phyloP scores from a whole-genome alignment of 192 early-diverging fungal species.

The Spizellomyces punctatus region DNA sequence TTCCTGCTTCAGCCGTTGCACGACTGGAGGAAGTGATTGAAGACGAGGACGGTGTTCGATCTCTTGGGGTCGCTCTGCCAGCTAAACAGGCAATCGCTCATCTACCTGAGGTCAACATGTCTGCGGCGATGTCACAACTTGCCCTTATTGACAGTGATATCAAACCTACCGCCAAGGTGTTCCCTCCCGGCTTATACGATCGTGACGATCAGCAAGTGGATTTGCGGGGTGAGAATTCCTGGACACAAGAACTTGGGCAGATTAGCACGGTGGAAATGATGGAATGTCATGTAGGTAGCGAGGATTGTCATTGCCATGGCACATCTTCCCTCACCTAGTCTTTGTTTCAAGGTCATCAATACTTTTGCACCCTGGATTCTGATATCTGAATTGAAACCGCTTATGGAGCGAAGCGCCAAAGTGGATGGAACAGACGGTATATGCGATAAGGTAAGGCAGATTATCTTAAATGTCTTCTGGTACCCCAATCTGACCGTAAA shows the following conservation, averaged over 20 bases:
- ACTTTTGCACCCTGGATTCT: constrained; percentile 60
- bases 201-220: constrained; percentile 62
- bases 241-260: constrained; percentile 53
- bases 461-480: constrained; percentile 20
- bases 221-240: constrained; percentile 50
- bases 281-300: constrained; percentile 50
- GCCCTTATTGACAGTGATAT: constrained; percentile 38
- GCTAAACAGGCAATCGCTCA: constrained; percentile 25
- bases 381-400: constrained; percentile 50
- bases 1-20: background rate
- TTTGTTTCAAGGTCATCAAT: constrained; percentile 44
- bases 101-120: constrained; percentile 32
- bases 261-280: constrained; percentile 58
- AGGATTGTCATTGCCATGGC: background rate
- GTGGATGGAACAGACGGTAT: constrained; percentile 25
- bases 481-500: background rate
- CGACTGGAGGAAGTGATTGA: background rate
- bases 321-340: too few species aligned
- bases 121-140: constrained; percentile 50
- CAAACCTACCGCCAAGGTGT: constrained; percentile 12
- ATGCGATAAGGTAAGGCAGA: constrained; percentile 38
- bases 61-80: constrained; percentile 19
- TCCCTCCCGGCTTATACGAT: constrained; percentile 52
- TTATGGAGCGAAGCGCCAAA: constrained; percentile 42
- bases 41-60: background rate